Evolutionary conservation across 2,329 filamentous ascomycete species (phyloP).

Genomic region (Plenodomus tracheiphilus): DNA sequence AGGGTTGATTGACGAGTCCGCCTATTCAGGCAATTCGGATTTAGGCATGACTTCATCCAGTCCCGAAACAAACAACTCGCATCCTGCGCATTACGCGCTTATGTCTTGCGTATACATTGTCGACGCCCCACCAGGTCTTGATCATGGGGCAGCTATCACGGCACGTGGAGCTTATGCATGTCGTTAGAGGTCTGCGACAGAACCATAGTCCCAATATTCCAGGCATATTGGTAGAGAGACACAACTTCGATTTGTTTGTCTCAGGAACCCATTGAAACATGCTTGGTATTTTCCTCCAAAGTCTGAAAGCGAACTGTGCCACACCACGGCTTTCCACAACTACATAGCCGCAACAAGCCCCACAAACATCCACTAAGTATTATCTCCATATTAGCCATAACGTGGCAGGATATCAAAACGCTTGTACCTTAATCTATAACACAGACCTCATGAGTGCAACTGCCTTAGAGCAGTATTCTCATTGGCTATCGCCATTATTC

Average conservation of each 20-base stretch:
- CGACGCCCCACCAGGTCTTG: slow-evolving; percentile 20
- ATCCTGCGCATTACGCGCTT: slow-evolving; percentile 12
- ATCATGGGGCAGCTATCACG: slow-evolving; percentile 1
- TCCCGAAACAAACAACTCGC: neutral
- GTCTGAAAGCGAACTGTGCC: neutral
- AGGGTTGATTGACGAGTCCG: slow-evolving; percentile 1
- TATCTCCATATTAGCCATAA: slow-evolving; percentile 27
- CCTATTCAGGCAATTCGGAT: slow-evolving; percentile 11
- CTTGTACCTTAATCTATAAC: slow-evolving; percentile 11
- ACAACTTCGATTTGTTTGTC: no score
- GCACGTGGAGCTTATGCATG: neutral
- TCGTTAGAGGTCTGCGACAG: no score
- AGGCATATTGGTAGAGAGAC: no score
- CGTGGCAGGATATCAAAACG: slow-evolving; percentile 2
- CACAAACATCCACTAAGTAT: slow-evolving; percentile 8
- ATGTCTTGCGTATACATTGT: slow-evolving; percentile 3
- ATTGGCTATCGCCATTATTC: slow-evolving; percentile 9
- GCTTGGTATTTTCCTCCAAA: no score
- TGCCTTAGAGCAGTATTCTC: slow-evolving; percentile 10
- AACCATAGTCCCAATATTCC: no score
- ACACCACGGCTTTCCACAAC: neutral
- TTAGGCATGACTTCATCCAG: slow-evolving; percentile 10
- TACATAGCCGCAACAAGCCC: slow-evolving; percentile 7
- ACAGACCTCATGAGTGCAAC: slow-evolving; percentile 5
- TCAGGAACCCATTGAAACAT: no score